Evolutionary conservation across 495 filamentous ascomycete species (phyloP).

Genomic region (Emericellopsis terricola): DNA sequence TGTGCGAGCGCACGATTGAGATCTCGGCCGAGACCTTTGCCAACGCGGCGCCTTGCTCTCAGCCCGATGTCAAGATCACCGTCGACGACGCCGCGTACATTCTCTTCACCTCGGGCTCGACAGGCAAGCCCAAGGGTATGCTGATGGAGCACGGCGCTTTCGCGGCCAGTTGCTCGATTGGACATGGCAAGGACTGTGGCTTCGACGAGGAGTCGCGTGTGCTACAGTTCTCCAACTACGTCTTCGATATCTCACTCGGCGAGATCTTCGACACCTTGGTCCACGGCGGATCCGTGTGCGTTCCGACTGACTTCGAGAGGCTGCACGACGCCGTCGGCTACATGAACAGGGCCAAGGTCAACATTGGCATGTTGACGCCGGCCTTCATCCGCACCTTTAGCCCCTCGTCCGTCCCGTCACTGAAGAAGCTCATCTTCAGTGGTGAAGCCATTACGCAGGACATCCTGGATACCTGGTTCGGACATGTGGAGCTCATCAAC

Average conservation of each 20-base stretch:
- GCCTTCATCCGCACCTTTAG: slow-evolving; percentile 25
- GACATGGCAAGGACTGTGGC: no score
- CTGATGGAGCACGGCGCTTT: slow-evolving; percentile 22
- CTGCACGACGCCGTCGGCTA: not conserved
- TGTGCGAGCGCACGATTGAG: slow-evolving; percentile 30
- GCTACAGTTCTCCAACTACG: no score
- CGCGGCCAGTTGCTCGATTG: no score
- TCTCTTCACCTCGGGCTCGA: slow-evolving; percentile 36
- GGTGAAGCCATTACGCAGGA: slow-evolving; percentile 14
- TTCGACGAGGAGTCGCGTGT: slow-evolving; percentile 7
- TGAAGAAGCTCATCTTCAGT: slow-evolving; percentile 23
- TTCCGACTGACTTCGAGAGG: not conserved
- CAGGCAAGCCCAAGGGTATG: slow-evolving; percentile 28
- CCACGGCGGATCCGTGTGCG: not conserved
- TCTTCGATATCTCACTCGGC: no score
- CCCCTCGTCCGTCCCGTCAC: slow-evolving; percentile 16
- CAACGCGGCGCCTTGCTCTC: slow-evolving; percentile 2
- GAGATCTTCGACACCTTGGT: not conserved
- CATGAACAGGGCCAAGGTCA: slow-evolving; percentile 5
- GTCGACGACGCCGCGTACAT: slow-evolving; percentile 22
- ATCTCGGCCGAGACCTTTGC: slow-evolving; percentile 7
- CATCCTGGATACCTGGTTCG: no score
- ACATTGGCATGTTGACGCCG: slow-evolving; percentile 29
- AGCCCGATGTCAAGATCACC: not conserved
- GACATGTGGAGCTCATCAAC: not conserved